phyloP scores from a whole-genome alignment of 1,284 basidiomycete genomes.

The Lentinula novae-zelandiae region DNA sequence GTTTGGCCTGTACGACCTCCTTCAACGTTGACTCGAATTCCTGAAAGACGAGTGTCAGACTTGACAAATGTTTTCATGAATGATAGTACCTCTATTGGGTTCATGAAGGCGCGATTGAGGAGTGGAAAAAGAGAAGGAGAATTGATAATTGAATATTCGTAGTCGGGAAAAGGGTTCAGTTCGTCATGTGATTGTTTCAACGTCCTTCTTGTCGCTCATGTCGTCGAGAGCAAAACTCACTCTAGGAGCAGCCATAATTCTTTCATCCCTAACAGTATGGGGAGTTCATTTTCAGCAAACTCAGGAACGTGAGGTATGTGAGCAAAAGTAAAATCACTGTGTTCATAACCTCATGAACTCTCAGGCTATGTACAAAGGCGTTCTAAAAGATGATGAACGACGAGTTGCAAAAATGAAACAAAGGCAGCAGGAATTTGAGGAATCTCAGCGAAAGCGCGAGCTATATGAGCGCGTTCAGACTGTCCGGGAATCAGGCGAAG shows the following conservation, averaged over 20 bases:
- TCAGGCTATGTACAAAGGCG: conserved; percentile 89
- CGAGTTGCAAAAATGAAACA: conserved; percentile 67
- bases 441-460: conserved; percentile 62
- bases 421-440: conserved; percentile 62
- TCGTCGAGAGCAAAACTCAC: conserved; percentile 78
- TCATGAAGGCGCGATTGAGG: conserved; percentile 1
- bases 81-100: conserved; percentile 1
- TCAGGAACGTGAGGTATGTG: conserved; percentile 75
- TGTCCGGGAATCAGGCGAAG: conserved; percentile 29
- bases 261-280: conserved; percentile 78
- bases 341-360: not conserved
- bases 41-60: conserved; percentile 32
- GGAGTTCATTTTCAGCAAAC: conserved; percentile 90
- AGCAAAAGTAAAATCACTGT: not conserved
- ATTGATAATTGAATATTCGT: conserved; percentile 10
- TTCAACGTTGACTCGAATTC: conserved; percentile 77
- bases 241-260: conserved; percentile 62
- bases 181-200: conserved; percentile 1
- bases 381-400: conserved; percentile 83
- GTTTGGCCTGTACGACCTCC: conserved; percentile 75
- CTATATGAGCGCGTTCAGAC: conserved; percentile 65
- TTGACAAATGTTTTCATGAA: not conserved
- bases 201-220: conserved; percentile 20
- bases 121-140: not conserved
- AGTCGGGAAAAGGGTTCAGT: conserved; percentile 13